Percentiles rank a stretch among this genome's conserved stretches.
phyloP scores from a whole-genome alignment of 164 flowering plant species.

The Platanus orientalis region DNA sequence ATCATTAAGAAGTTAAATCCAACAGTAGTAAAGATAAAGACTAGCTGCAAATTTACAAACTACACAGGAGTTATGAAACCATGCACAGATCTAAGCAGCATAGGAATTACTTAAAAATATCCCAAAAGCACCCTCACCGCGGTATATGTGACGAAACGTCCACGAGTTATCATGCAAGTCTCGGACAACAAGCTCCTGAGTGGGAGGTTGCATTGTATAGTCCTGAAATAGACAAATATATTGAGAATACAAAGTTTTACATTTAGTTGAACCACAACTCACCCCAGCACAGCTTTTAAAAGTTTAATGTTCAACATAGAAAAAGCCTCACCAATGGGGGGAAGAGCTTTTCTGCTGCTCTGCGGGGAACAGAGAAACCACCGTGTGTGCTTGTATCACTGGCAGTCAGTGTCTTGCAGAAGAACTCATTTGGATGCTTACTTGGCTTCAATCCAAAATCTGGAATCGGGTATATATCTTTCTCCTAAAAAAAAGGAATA shows the following conservation, averaged over 20 bases:
- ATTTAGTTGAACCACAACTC: background rate
- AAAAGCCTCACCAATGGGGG: constrained; percentile 65
- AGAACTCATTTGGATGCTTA: constrained; percentile 93
- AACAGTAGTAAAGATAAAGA: too few relatives aligned
- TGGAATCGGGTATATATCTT: constrained; percentile 70
- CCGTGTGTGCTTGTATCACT: constrained; percentile 99
- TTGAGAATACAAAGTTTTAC: background rate
- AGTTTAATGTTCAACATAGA: background rate
- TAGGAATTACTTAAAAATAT: background rate
- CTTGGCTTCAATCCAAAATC: constrained; percentile 64
- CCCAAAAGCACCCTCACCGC: constrained; percentile 47
- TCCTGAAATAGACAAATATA: constrained; percentile 46
- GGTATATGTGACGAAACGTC: constrained; percentile 97
- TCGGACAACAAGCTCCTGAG: constrained; percentile 88
- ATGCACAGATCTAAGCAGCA: background rate
- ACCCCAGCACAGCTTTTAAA: background rate
- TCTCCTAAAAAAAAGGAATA: constrained; percentile 46
- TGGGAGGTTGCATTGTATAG: constrained; percentile 91
- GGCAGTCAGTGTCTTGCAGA: constrained; percentile 97
- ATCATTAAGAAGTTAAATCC: background rate
- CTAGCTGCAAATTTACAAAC: too few relatives aligned
- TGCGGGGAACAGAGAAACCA: constrained; percentile 97
- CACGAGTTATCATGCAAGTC: constrained; percentile 91
- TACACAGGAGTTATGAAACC: background rate
- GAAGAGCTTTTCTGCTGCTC: constrained; percentile 98